Evolutionary conservation across 495 filamentous ascomycete species (phyloP).

Genomic region (Lasiosphaeria miniovina): DNA sequence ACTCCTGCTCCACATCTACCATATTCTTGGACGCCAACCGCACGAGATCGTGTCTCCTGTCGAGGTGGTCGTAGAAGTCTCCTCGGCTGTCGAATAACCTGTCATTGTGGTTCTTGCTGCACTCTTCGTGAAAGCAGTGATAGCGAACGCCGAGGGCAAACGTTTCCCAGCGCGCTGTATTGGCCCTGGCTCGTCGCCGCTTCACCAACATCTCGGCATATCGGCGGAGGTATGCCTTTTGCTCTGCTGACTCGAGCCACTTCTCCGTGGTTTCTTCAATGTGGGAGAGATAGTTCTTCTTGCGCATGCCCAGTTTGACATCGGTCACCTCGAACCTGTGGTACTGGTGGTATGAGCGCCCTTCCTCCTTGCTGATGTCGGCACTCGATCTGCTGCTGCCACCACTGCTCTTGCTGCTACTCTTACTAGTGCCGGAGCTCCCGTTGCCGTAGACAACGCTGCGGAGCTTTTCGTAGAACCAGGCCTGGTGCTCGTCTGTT

Average conservation of each 20-base stretch:
- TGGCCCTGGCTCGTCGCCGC: slow-evolving; percentile 19
- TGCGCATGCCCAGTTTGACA: slow-evolving; percentile 24
- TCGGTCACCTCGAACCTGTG: slow-evolving; percentile 28
- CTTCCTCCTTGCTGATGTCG: slow-evolving; percentile 19
- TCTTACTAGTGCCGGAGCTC: neutral
- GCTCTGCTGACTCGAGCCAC: slow-evolving; percentile 19
- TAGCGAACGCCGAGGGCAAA: slow-evolving; percentile 33
- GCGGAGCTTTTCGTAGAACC: slow-evolving; percentile 32
- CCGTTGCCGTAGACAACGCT: neutral
- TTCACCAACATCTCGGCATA: slow-evolving; percentile 26
- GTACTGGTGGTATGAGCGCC: slow-evolving; percentile 24
- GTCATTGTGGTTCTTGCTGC: slow-evolving; percentile 2
- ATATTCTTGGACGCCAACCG: slow-evolving; percentile 14
- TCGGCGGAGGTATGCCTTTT: slow-evolving; percentile 12
- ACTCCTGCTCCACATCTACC: slow-evolving; percentile 23
- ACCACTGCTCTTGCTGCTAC: no score
- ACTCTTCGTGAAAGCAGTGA: slow-evolving; percentile 25
- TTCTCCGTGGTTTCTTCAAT: slow-evolving; percentile 27
- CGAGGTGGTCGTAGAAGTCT: slow-evolving; percentile 30
- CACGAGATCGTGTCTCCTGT: slow-evolving; percentile 20
- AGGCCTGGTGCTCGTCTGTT: slow-evolving; percentile 33
- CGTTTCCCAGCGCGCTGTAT: slow-evolving; percentile 31
- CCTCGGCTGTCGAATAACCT: slow-evolving; percentile 22
- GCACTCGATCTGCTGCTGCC: neutral
- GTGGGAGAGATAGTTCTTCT: slow-evolving; percentile 21